These are phyloP conservation scores for Chloropicon primus DNA, from an alignment of 139 green algal genomes.

Conservation along the genomic window DNA sequence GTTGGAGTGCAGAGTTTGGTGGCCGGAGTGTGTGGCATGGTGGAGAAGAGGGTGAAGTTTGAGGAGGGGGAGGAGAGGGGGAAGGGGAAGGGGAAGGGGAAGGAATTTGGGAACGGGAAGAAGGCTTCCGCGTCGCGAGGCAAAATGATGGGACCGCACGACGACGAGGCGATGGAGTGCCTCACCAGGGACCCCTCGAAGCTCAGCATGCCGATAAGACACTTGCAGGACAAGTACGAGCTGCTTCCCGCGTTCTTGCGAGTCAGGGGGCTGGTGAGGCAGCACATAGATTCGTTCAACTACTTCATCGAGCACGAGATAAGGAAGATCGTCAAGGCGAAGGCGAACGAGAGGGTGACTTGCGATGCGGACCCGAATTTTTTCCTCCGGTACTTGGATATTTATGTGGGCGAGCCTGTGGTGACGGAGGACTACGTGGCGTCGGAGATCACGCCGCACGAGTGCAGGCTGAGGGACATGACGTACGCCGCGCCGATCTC, in stretches of 20 bases:
- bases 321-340: conserved; percentile 89
- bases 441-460: conserved; percentile 83
- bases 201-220: not conserved
- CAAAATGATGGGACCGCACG: too few species aligned
- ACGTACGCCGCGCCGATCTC: conserved; percentile 91
- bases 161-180: not conserved
- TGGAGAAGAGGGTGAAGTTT: not conserved
- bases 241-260: not conserved
- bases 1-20: too few species aligned
- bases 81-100: not conserved
- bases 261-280: conserved; percentile 75
- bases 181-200: not conserved
- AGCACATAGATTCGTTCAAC: conserved; percentile 98
- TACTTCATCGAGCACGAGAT: conserved; percentile 95
- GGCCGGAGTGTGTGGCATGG: too few species aligned
- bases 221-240: conserved; percentile 1
- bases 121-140: too few species aligned
- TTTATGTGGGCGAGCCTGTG: conserved; percentile 82
- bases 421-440: conserved; percentile 80
- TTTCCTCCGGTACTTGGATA: conserved; percentile 88
- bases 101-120: too few species aligned
- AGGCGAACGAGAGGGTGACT: conserved; percentile 85
- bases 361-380: conserved; percentile 95
- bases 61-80: not conserved
- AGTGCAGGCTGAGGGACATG: conserved; percentile 89